Conservation (phyloP, 2,329 filamentous ascomycete species). For the Monascus ruber region DNA sequence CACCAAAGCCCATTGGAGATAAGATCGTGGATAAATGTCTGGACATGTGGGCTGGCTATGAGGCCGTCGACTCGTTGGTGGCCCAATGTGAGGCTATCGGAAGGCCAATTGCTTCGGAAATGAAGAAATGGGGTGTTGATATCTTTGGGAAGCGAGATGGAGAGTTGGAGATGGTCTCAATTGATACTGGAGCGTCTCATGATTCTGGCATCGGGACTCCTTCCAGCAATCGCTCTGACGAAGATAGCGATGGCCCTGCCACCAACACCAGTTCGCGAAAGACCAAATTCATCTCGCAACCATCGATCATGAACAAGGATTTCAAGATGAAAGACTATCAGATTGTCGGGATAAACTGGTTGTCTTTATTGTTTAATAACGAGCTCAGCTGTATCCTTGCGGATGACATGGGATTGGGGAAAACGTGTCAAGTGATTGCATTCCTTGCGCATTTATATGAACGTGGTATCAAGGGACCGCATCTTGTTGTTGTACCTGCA, state of each 20-base stretch:
- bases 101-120: constrained; percentile 51
- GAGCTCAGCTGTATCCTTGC: constrained; percentile 81
- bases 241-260: constrained; percentile 35
- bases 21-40: constrained; percentile 55
- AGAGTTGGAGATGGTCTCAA: constrained; percentile 49
- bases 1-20: constrained; percentile 50
- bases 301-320: constrained; percentile 62
- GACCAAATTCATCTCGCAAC: constrained; percentile 50
- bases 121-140: constrained; percentile 58
- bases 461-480: constrained; percentile 54
- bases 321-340: constrained; percentile 86
- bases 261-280: constrained; percentile 19
- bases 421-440: constrained; percentile 92
- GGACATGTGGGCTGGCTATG: constrained; percentile 67
- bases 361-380: constrained; percentile 69
- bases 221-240: constrained; percentile 32
- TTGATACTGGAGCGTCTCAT: constrained; percentile 38
- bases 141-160: constrained; percentile 51
- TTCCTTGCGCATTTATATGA: constrained; percentile 77
- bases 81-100: constrained; percentile 62
- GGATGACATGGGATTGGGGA: constrained; percentile 92
- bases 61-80: constrained; percentile 74
- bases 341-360: constrained; percentile 88
- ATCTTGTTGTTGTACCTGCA: constrained; percentile 81
- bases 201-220: constrained; percentile 61